Evolutionary conservation across 129 eudicot species (phyloP).

Genomic region (Scalesia atractyloides): DNA sequence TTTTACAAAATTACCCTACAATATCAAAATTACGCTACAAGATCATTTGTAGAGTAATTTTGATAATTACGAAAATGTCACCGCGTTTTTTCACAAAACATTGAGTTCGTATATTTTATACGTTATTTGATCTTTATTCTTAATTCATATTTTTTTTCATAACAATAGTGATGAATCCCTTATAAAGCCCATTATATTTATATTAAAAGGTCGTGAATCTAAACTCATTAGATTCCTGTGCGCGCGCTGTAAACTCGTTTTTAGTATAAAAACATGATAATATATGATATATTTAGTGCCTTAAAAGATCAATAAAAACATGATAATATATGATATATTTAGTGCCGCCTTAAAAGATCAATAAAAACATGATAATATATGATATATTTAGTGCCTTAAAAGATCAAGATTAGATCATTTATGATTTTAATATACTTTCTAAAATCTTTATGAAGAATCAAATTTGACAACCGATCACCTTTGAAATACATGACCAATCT

Average conservation of each 20-base stretch:
- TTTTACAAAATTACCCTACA: too few species aligned
- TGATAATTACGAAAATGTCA: too few species aligned
- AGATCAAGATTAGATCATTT: neutral
- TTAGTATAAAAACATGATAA: neutral
- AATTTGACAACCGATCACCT: neutral
- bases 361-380: too few species aligned
- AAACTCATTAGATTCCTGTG: neutral
- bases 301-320: neutral
- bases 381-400: neutral
- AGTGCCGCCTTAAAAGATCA: neutral
- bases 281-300: neutral
- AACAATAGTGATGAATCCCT: too few species aligned
- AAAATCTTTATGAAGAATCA: neutral
- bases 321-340: too few species aligned
- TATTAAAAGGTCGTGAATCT: neutral
- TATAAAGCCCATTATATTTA: neutral
- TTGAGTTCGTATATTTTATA: too few species aligned
- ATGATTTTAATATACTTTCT: neutral
- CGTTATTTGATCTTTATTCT: too few species aligned
- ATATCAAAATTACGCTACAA: too few species aligned
- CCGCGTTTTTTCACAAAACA: too few species aligned
- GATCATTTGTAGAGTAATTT: too few species aligned
- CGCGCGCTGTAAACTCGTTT: neutral
- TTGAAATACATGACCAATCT: neutral
- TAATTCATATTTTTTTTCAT: too few species aligned